Evolutionary conservation across 257 asterid species (phyloP).

Genomic region (Cynanchum wilfordii): DNA sequence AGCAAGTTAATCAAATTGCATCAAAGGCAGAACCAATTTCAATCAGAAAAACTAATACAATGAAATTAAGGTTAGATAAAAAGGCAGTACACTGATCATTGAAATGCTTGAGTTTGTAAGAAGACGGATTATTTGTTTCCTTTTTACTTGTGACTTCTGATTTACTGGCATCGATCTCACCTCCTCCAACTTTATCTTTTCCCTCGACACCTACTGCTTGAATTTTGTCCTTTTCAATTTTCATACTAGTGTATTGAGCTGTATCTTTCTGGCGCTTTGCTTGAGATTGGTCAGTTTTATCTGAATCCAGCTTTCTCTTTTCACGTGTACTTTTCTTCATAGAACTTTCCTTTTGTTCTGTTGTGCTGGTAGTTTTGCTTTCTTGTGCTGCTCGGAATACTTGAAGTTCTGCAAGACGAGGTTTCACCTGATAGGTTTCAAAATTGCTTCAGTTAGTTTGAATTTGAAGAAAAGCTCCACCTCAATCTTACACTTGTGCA

Average conservation of each 20-base stretch:
- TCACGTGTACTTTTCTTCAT: constrained; percentile 48
- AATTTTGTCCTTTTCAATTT: constrained; percentile 30
- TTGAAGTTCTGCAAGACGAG: constrained; percentile 91
- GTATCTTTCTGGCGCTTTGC: constrained; percentile 62
- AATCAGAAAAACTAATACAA: not conserved
- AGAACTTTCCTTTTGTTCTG: constrained; percentile 44
- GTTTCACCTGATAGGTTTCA: constrained; percentile 56
- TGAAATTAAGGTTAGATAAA: constrained; percentile 58
- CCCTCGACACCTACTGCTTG: constrained; percentile 34
- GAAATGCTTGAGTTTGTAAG: constrained; percentile 44
- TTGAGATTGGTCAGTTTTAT: constrained; percentile 41
- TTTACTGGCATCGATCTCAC: constrained; percentile 25
- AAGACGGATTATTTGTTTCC: constrained; percentile 35
- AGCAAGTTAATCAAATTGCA: not conserved
- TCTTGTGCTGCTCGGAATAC: constrained; percentile 69
- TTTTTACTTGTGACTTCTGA: constrained; percentile 33
- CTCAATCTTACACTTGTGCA: not conserved
- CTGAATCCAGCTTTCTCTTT: constrained; percentile 65
- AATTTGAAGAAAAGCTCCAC: not conserved
- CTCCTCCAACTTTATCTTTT: constrained; percentile 34
- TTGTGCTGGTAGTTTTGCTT: constrained; percentile 38
- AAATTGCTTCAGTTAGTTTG: not conserved
- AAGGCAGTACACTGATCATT: constrained; percentile 89
- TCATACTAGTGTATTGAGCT: constrained; percentile 35
- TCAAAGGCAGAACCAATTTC: constrained; percentile 3